These are phyloP conservation scores for Blastomyces parvus DNA, from an alignment of 2,329 filamentous ascomycete genomes.

Conservation along the genomic window DNA sequence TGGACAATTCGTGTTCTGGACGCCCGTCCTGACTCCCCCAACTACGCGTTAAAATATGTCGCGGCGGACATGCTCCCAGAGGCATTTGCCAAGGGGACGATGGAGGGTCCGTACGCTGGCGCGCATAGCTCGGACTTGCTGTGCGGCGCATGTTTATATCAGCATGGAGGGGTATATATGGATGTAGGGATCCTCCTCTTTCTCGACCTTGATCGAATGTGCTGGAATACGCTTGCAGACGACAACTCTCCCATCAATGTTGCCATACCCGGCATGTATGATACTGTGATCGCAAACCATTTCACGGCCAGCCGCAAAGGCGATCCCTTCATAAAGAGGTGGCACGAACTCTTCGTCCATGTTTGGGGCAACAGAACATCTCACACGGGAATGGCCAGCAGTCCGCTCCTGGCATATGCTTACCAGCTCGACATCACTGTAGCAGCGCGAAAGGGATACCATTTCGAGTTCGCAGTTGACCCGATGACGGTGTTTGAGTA, in stretches of 20 bases:
- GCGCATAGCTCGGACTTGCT: conserved; percentile 13
- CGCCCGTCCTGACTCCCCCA: not conserved
- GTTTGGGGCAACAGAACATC: conserved; percentile 9
- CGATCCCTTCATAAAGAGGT: conserved; percentile 12
- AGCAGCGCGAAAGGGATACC: not conserved
- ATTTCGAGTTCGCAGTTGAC: not conserved
- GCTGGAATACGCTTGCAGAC: conserved; percentile 14
- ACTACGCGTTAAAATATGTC: not conserved
- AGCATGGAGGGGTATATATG: conserved; percentile 38
- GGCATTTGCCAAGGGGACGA: not conserved
- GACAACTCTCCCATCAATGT: not conserved
- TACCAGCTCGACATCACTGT: not conserved
- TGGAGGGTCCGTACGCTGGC: not conserved
- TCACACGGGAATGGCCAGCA: not conserved
- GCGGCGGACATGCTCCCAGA: not conserved
- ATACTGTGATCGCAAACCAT: conserved; percentile 20
- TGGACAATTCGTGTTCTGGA: not conserved
- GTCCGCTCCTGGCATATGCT: not conserved
- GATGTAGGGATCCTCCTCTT: conserved; percentile 38
- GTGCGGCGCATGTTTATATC: conserved; percentile 27
- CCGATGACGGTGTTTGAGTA: not conserved
- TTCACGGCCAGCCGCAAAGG: conserved; percentile 10
- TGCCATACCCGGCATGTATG: conserved; percentile 22
- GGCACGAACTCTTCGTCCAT: conserved; percentile 14
- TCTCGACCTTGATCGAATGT: conserved; percentile 35